Percentiles rank a stretch among this genome's conserved stretches.
These are phyloP conservation scores for Phytopythium litorale DNA, from an alignment of 352 stramenopile species.

Conservation along the genomic window DNA sequence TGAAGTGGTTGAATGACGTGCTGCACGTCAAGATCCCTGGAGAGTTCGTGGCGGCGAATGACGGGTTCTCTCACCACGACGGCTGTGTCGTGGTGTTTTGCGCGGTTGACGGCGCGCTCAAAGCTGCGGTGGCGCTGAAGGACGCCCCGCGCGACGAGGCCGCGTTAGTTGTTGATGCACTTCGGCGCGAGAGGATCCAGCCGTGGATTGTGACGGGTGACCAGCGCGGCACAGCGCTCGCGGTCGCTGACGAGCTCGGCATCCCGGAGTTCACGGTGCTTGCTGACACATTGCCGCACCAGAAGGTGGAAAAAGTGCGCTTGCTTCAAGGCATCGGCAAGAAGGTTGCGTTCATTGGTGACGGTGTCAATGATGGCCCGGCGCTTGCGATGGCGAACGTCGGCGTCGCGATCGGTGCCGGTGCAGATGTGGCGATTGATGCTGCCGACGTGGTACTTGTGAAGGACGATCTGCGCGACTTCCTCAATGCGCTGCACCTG, in stretches of 20 bases:
- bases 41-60: slow-evolving; percentile 40
- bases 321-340: slow-evolving; percentile 65
- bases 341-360: slow-evolving; percentile 69
- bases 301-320: slow-evolving; percentile 76
- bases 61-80: slow-evolving; percentile 35
- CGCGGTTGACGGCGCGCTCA: slow-evolving; percentile 49
- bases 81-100: slow-evolving; percentile 60
- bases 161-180: slow-evolving; percentile 42
- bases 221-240: slow-evolving; percentile 51
- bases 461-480: slow-evolving; percentile 62
- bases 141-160: slow-evolving; percentile 53
- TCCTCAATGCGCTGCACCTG: slow-evolving; percentile 62
- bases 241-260: slow-evolving; percentile 41
- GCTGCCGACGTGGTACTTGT: slow-evolving; percentile 71
- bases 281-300: slow-evolving; percentile 59
- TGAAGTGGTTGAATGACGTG: slow-evolving; percentile 63
- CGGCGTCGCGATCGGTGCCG: slow-evolving; percentile 57
- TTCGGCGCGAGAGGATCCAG: slow-evolving; percentile 53
- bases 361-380: slow-evolving; percentile 71
- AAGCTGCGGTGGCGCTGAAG: slow-evolving; percentile 45
- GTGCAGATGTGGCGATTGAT: slow-evolving; percentile 68
- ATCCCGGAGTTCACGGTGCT: slow-evolving; percentile 56
- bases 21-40: slow-evolving; percentile 37
- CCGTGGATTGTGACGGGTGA: slow-evolving; percentile 80
- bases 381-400: slow-evolving; percentile 69